Evolutionary conservation across 768 basidiomycete genomes (phyloP).

Genomic region (Serendipita indica): DNA sequence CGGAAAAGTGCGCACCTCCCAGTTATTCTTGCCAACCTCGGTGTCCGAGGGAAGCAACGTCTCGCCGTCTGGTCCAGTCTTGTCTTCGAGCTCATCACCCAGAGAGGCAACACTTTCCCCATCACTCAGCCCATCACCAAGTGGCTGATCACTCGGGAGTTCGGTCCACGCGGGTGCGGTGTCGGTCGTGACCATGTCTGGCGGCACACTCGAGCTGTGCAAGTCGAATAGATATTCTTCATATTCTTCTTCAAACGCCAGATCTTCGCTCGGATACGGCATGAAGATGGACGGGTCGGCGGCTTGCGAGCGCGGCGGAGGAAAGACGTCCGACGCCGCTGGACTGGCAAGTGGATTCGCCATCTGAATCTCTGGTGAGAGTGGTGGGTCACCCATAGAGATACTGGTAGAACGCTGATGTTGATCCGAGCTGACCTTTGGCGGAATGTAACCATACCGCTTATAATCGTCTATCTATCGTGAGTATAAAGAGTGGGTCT

Average conservation of each 20-base stretch:
- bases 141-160: conserved; percentile 28
- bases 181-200: conserved; percentile 28
- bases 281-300: conserved; percentile 72
- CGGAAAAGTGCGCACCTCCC: conserved; percentile 56
- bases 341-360: conserved; percentile 70
- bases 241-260: conserved; percentile 92
- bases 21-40: conserved; percentile 61
- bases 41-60: conserved; percentile 37
- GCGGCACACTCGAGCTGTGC: conserved; percentile 50
- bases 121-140: conserved; percentile 83
- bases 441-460: conserved; percentile 49
- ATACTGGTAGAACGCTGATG: conserved; percentile 76
- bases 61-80: conserved; percentile 41
- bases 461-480: conserved; percentile 62
- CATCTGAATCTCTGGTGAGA: conserved; percentile 47
- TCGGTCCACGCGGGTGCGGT: conserved; percentile 22
- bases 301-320: conserved; percentile 76
- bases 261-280: conserved; percentile 84
- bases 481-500: background rate
- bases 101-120: conserved; percentile 87
- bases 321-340: conserved; percentile 87
- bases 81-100: conserved; percentile 65
- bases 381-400: conserved; percentile 31
- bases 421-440: conserved; percentile 35
- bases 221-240: conserved; percentile 90